These are phyloP conservation scores for Rutstroemia sp. DNA, from an alignment of 2,329 filamentous ascomycete genomes.

Conservation along the genomic window DNA sequence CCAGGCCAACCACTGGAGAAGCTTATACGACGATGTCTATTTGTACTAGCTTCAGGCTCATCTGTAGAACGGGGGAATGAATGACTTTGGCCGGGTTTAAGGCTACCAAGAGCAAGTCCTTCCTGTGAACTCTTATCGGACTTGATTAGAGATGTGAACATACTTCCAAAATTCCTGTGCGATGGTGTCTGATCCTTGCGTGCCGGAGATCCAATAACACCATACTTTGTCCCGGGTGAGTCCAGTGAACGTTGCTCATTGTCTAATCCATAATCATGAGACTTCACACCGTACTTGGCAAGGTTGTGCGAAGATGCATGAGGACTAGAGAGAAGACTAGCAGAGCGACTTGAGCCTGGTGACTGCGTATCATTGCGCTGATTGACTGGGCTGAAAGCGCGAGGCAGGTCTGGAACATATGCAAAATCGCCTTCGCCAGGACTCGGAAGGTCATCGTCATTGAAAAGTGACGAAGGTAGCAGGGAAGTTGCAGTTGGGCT, in stretches of 20 bases:
- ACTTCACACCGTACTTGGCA: constrained; percentile 38
- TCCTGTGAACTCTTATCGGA: constrained; percentile 42
- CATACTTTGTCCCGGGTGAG: constrained; percentile 24
- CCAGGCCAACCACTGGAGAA: constrained; percentile 45
- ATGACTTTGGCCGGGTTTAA: constrained; percentile 68
- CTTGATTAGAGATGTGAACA: constrained; percentile 57
- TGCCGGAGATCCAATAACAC: constrained; percentile 25
- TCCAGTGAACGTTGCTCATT: constrained; percentile 23
- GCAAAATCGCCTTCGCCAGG: constrained; percentile 24
- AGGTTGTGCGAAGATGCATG: constrained; percentile 53
- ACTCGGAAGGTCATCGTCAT: constrained; percentile 51
- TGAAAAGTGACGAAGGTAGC: constrained; percentile 59
- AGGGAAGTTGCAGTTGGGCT: constrained; percentile 70
- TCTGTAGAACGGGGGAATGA: constrained; percentile 62
- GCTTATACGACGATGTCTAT: constrained; percentile 47
- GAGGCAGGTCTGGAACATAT: constrained; percentile 27
- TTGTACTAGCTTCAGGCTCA: constrained; percentile 44
- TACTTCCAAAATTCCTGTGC: constrained; percentile 37
- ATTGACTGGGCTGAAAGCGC: constrained; percentile 32
- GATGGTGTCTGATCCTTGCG: constrained; percentile 36
- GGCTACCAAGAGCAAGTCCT: constrained; percentile 58
- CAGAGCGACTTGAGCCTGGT: constrained; percentile 49
- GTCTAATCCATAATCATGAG: constrained; percentile 21
- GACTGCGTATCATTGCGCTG: constrained; percentile 47
- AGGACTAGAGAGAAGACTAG: constrained; percentile 53